Conservation (phyloP, 352 stramenopile species). For the Pelagophyceae sp. region DNA sequence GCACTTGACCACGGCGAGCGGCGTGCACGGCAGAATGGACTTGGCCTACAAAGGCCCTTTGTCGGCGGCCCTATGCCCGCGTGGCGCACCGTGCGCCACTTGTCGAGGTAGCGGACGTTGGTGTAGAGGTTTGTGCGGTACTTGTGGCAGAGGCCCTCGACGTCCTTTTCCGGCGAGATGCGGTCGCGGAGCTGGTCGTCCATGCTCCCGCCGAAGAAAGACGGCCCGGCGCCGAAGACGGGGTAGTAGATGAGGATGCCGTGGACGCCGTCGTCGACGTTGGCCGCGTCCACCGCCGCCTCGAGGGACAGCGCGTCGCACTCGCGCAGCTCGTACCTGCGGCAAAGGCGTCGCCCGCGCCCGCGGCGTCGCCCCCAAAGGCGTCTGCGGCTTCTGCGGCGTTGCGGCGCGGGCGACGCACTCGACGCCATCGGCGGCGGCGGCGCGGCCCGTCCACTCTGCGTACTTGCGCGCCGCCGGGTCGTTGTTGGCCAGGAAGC, state of each 20-base stretch:
- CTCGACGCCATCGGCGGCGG: conserved; percentile 71
- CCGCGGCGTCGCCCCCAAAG: too few relatives aligned
- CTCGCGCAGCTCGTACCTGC: conserved; percentile 89
- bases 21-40: conserved; percentile 92
- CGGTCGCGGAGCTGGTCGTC: conserved; percentile 94
- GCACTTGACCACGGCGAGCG: conserved; percentile 86
- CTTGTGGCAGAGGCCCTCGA: conserved; percentile 88
- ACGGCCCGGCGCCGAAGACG: conserved; percentile 89
- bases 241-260: conserved; percentile 97
- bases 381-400: too few relatives aligned
- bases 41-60: too few relatives aligned
- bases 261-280: conserved; percentile 59
- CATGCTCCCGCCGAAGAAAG: conserved; percentile 88
- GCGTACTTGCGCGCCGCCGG: conserved; percentile 86
- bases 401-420: too few relatives aligned
- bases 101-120: conserved; percentile 89
- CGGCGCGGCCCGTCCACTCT: conserved; percentile 86
- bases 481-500: conserved; percentile 80
- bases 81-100: too few relatives aligned
- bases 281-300: conserved; percentile 77
- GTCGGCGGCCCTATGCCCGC: too few relatives aligned
- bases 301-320: conserved; percentile 84
- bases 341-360: too few relatives aligned
- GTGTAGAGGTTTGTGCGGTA: conserved; percentile 93
- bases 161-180: conserved; percentile 90